Conservation (phyloP, 2,329 filamentous ascomycete species). For the Salinomyces thailandicus region DNA sequence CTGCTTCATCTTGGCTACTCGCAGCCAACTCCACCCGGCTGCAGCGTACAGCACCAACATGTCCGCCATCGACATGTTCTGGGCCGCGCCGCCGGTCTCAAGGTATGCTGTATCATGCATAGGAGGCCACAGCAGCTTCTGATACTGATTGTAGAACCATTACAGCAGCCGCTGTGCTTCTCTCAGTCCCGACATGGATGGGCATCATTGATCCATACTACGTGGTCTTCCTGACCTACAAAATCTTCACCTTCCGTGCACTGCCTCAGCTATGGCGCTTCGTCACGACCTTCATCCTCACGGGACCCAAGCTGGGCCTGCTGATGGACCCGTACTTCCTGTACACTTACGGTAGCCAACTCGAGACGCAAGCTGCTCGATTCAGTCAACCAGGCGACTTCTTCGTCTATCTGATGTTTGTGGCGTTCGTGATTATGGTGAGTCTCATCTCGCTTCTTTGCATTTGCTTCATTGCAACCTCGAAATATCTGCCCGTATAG, state of each 20-base stretch:
- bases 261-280: constrained; percentile 52
- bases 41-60: too few species aligned
- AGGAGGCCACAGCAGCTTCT: constrained; percentile 23
- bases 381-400: constrained; percentile 69
- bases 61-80: constrained; percentile 36
- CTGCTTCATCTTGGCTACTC: too few species aligned
- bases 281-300: constrained; percentile 49
- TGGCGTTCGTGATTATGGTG: constrained; percentile 65
- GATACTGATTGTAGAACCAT: constrained; percentile 54
- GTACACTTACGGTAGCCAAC: constrained; percentile 63
- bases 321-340: constrained; percentile 68
- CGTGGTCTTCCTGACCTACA: constrained; percentile 45
- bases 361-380: constrained; percentile 61
- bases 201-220: constrained; percentile 42
- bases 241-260: constrained; percentile 39
- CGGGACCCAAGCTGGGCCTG: constrained; percentile 45
- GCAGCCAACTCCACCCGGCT: too few species aligned
- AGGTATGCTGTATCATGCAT: constrained; percentile 40
- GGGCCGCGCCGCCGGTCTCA: constrained; percentile 54
- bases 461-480: constrained; percentile 36
- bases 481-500: constrained; percentile 49
- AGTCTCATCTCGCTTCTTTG: constrained; percentile 36
- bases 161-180: constrained; percentile 51
- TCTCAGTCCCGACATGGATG: constrained; percentile 52
- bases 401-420: constrained; percentile 68